These are phyloP conservation scores for Rhytidiadelphus loreus DNA, from an alignment of 225 moss, liverwort and hornwort species.

Conservation along the genomic window DNA sequence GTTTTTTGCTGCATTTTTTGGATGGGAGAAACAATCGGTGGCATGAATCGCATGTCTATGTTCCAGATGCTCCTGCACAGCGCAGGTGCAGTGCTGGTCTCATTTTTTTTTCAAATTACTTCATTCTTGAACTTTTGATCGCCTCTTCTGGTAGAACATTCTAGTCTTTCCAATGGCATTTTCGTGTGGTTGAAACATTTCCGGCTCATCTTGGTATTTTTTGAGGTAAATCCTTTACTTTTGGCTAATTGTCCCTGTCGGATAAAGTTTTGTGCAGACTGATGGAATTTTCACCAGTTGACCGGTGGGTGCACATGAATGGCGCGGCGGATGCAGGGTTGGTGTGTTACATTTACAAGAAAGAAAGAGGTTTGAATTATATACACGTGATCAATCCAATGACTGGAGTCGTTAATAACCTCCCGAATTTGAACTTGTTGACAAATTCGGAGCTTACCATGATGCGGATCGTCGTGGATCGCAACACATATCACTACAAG, in stretches of 20 bases:
- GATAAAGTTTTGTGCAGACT: neutral
- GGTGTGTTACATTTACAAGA: neutral
- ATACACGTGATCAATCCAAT: neutral
- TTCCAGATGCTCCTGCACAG: accelerated
- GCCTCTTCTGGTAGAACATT: neutral
- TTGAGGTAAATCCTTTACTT: too few species aligned
- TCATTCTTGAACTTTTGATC: neutral
- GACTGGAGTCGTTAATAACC: neutral
- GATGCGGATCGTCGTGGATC: neutral
- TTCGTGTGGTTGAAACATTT: neutral
- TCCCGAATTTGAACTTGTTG: neutral
- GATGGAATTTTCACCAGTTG: too few species aligned
- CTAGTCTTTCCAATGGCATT: neutral
- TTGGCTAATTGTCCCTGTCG: neutral
- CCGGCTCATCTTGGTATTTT: neutral
- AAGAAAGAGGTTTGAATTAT: accelerated
- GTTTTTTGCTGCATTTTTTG: neutral
- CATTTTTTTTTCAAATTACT: neutral
- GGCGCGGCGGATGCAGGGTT: neutral
- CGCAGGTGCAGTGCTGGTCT: neutral
- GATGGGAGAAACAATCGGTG: neutral
- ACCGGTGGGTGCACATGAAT: too few species aligned
- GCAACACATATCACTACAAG: neutral
- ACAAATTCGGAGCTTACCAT: neutral
- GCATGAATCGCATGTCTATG: neutral